These are phyloP conservation scores for Neocatenulostroma microsporum DNA, from an alignment of 2,329 filamentous ascomycete genomes.

Conservation along the genomic window DNA sequence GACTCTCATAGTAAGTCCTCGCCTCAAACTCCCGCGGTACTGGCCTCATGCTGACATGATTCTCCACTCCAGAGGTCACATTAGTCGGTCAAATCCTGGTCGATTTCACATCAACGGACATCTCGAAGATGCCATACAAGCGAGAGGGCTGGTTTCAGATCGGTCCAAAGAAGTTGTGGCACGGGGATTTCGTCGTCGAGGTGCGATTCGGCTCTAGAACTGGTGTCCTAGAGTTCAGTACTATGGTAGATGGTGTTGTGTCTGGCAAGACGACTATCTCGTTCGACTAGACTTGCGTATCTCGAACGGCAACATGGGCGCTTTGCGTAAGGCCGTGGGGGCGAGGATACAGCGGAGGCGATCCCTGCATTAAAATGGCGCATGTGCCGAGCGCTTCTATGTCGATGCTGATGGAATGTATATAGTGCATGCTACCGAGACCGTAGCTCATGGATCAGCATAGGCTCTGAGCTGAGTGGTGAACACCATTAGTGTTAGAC, in stretches of 20 bases:
- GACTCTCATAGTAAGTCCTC: background rate
- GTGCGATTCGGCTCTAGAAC: background rate
- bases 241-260: background rate
- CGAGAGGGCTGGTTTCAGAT: background rate
- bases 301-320: too few species aligned
- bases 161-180: background rate
- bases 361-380: too few species aligned
- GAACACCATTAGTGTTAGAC: too few species aligned
- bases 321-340: too few species aligned
- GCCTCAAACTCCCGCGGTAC: background rate
- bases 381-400: too few species aligned
- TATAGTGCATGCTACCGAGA: too few species aligned
- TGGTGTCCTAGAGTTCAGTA: slow-evolving; percentile 1
- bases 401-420: too few species aligned
- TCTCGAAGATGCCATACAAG: background rate
- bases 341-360: too few species aligned
- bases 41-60: background rate
- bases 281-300: too few species aligned
- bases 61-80: background rate
- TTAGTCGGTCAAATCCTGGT: background rate
- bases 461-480: too few species aligned
- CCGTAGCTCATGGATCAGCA: too few species aligned
- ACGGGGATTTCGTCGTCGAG: background rate
- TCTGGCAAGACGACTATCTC: background rate
- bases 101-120: background rate